Percentiles rank a stretch among this genome's conserved stretches.
Conservation (phyloP, 305 asterid genomes). For the Plantago coronopus region DNA sequence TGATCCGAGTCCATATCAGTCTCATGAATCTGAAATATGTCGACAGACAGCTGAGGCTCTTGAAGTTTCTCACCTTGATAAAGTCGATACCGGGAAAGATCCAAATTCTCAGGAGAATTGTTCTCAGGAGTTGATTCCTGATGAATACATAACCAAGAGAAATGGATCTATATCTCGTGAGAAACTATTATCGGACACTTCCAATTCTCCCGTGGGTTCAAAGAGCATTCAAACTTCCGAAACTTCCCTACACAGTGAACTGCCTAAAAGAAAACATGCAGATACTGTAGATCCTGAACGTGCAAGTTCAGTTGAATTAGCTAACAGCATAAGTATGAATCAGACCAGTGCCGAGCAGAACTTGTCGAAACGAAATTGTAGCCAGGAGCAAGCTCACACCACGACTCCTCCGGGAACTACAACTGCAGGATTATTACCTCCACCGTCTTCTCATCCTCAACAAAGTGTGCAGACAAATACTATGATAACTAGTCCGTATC, state of each 20-base stretch:
- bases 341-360: slow-evolving; percentile 25
- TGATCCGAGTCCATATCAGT: slow-evolving; percentile 21
- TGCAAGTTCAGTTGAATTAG: slow-evolving; percentile 19
- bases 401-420: slow-evolving; percentile 25
- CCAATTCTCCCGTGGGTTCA: slow-evolving; percentile 19
- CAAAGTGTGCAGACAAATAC: slow-evolving; percentile 25
- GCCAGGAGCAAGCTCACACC: slow-evolving; percentile 26
- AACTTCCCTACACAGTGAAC: slow-evolving; percentile 24
- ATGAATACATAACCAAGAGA: slow-evolving; percentile 28
- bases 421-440: slow-evolving; percentile 27
- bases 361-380: slow-evolving; percentile 16
- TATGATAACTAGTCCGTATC: slow-evolving; percentile 33
- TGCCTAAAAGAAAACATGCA: slow-evolving; percentile 14
- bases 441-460: slow-evolving; percentile 35
- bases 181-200: slow-evolving; percentile 17
- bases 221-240: slow-evolving; percentile 23
- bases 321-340: slow-evolving; percentile 20
- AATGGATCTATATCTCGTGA: slow-evolving; percentile 23
- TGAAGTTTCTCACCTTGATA: slow-evolving; percentile 32
- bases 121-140: slow-evolving; percentile 26
- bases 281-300: slow-evolving; percentile 11
- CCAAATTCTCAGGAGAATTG: slow-evolving; percentile 33
- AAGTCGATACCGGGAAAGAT: slow-evolving; percentile 23
- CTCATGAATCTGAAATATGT: slow-evolving; percentile 28
- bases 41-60: slow-evolving; percentile 24